Evolutionary conservation across 345 rosid species (phyloP).

Genomic region (Eucalyptus albens): DNA sequence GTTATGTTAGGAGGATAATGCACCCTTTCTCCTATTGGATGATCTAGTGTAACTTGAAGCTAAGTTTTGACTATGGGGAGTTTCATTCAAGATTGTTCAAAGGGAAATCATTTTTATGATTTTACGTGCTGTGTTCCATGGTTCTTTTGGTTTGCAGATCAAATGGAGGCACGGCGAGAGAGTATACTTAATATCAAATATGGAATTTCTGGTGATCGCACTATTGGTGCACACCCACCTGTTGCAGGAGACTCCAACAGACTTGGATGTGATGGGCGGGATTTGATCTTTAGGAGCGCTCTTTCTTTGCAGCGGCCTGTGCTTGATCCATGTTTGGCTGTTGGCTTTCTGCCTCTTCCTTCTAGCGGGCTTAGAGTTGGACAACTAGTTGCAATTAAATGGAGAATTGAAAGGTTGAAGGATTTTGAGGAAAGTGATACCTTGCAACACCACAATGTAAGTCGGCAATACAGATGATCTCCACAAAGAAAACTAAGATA

Average conservation of each 20-base stretch:
- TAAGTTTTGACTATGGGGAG: neutral
- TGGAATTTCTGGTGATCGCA: constrained; percentile 66
- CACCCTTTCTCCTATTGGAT: neutral
- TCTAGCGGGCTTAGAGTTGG: constrained; percentile 82
- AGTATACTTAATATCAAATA: constrained; percentile 77
- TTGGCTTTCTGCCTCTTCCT: constrained; percentile 86
- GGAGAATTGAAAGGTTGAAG: constrained; percentile 92
- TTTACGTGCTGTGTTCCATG: neutral
- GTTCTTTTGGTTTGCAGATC: neutral
- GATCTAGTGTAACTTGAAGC: neutral
- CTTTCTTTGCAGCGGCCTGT: constrained; percentile 77
- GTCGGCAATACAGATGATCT: constrained; percentile 4
- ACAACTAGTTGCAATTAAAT: constrained; percentile 67
- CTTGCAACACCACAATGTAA: constrained; percentile 22
- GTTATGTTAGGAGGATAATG: neutral
- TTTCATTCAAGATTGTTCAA: neutral
- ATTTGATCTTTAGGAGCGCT: constrained; percentile 71
- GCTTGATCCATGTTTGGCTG: constrained; percentile 86
- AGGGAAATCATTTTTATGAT: neutral
- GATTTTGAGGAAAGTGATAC: constrained; percentile 26
- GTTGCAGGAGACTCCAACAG: constrained; percentile 21
- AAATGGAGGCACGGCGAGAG: constrained; percentile 9
- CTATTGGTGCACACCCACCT: constrained; percentile 81
- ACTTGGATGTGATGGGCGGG: constrained; percentile 24
- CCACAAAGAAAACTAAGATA: neutral